Conservation (phyloP, 2,329 filamentous ascomycete species). For the Claviceps cyperi region DNA sequence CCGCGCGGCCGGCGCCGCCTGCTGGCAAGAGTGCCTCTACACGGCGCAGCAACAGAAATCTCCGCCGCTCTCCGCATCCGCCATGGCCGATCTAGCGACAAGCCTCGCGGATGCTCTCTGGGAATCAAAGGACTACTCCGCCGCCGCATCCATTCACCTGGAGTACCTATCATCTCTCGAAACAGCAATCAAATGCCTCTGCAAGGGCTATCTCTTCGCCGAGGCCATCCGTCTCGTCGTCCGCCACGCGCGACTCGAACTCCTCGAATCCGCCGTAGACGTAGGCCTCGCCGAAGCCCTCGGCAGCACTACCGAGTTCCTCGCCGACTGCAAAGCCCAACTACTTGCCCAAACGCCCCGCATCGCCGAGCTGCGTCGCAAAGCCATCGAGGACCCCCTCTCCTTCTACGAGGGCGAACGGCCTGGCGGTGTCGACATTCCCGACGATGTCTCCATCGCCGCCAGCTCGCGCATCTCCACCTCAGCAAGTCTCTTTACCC, state of each 20-base stretch:
- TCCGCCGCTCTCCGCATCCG: slow-evolving; percentile 42
- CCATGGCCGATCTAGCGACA: slow-evolving; percentile 54
- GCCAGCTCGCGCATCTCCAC: slow-evolving; percentile 69
- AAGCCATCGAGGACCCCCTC: slow-evolving; percentile 72
- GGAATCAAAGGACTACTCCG: slow-evolving; percentile 71
- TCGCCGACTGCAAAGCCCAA: slow-evolving; percentile 85
- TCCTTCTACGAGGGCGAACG: slow-evolving; percentile 76
- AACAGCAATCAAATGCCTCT: slow-evolving; percentile 60
- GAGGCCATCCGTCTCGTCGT: slow-evolving; percentile 72
- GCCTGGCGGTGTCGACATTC: slow-evolving; percentile 51
- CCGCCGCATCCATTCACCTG: slow-evolving; percentile 65
- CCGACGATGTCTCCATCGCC: slow-evolving; percentile 85
- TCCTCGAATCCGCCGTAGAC: slow-evolving; percentile 60
- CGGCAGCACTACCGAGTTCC: slow-evolving; percentile 71
- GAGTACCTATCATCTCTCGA: slow-evolving; percentile 67
- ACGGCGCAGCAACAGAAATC: slow-evolving; percentile 55
- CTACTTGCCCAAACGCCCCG: slow-evolving; percentile 74
- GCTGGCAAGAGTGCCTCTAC: slow-evolving; percentile 86
- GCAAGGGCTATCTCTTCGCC: slow-evolving; percentile 74
- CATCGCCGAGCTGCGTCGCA: slow-evolving; percentile 64
- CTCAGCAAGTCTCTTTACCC: slow-evolving; percentile 76
- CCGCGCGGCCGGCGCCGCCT: slow-evolving; percentile 55
- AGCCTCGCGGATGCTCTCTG: slow-evolving; percentile 63
- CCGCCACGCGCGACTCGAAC: slow-evolving; percentile 41
- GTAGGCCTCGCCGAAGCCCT: slow-evolving; percentile 66